These are phyloP conservation scores for Trichoderma guizhouense DNA, from an alignment of 2,329 filamentous ascomycete genomes.

Conservation along the genomic window DNA sequence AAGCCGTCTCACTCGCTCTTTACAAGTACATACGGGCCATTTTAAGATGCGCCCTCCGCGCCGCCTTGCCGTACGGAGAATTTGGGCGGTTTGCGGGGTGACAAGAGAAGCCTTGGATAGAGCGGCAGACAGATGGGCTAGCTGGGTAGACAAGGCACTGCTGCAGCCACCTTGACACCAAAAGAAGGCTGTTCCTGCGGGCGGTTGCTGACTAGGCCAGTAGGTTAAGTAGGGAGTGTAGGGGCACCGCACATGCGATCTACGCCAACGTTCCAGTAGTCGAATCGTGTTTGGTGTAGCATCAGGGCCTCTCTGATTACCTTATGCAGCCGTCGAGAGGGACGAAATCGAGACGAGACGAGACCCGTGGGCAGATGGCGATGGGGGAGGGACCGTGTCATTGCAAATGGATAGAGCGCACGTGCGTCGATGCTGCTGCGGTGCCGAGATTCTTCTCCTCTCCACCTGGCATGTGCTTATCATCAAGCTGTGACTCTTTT, in stretches of 20 bases:
- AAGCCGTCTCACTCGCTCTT: background rate
- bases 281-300: background rate
- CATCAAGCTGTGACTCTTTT: background rate
- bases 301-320: background rate
- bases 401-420: background rate
- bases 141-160: background rate
- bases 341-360: too few species aligned
- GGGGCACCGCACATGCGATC: background rate
- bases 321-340: background rate
- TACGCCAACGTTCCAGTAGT: background rate
- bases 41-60: conserved; percentile 2
- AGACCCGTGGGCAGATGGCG: background rate
- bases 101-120: background rate
- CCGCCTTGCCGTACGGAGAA: conserved; percentile 8
- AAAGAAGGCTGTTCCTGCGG: conserved; percentile 7
- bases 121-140: background rate
- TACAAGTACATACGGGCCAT: background rate
- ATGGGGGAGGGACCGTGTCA: background rate
- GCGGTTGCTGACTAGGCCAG: conserved; percentile 4
- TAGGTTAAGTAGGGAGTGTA: background rate
- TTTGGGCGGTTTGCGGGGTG: conserved; percentile 13
- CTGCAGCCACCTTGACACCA: conserved; percentile 4
- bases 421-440: conserved; percentile 3
- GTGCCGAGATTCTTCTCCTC: background rate
- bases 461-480: conserved; percentile 12